Conservation (phyloP, 2,329 filamentous ascomycete genomes). For the Fusarium tricinctum region DNA sequence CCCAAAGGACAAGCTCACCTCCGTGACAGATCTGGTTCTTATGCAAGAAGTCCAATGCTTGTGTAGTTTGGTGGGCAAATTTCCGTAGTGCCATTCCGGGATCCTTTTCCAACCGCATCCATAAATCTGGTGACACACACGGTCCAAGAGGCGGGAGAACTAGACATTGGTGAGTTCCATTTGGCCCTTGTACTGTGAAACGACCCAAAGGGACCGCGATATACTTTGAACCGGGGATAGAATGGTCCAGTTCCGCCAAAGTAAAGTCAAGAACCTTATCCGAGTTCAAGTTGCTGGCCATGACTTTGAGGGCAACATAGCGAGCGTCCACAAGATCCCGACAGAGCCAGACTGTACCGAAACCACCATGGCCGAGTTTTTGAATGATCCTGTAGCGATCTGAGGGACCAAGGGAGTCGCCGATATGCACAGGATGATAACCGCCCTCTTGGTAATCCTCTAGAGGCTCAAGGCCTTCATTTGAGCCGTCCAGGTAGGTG, state of each 20-base stretch:
- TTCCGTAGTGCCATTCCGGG: slow-evolving; percentile 24
- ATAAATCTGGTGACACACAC: slow-evolving; percentile 36
- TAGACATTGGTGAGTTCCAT: slow-evolving; percentile 48
- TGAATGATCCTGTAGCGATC: slow-evolving; percentile 21
- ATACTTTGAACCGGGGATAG: background rate
- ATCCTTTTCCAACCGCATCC: slow-evolving; percentile 15
- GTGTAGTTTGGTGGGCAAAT: slow-evolving; percentile 38
- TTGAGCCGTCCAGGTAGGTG: slow-evolving; percentile 8
- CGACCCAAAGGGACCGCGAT: background rate
- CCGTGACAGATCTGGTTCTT: slow-evolving; percentile 51
- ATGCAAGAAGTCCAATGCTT: slow-evolving; percentile 48
- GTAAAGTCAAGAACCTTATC: background rate
- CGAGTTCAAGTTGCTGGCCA: background rate
- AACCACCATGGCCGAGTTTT: slow-evolving; percentile 34
- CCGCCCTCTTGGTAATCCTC: slow-evolving; percentile 26
- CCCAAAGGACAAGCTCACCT: slow-evolving; percentile 10
- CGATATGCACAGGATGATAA: slow-evolving; percentile 27
- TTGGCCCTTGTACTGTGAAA: slow-evolving; percentile 13
- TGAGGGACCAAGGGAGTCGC: background rate
- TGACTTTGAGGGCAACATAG: slow-evolving; percentile 10
- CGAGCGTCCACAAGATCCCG: rapidly evolving
- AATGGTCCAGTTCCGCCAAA: background rate
- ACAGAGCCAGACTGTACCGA: slow-evolving; percentile 22
- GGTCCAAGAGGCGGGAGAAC: slow-evolving; percentile 50
- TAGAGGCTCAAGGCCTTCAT: slow-evolving; percentile 3